These are phyloP conservation scores for Thermothelomyces thermophilus DNA, from an alignment of 2,329 filamentous ascomycete species.

Conservation along the genomic window DNA sequence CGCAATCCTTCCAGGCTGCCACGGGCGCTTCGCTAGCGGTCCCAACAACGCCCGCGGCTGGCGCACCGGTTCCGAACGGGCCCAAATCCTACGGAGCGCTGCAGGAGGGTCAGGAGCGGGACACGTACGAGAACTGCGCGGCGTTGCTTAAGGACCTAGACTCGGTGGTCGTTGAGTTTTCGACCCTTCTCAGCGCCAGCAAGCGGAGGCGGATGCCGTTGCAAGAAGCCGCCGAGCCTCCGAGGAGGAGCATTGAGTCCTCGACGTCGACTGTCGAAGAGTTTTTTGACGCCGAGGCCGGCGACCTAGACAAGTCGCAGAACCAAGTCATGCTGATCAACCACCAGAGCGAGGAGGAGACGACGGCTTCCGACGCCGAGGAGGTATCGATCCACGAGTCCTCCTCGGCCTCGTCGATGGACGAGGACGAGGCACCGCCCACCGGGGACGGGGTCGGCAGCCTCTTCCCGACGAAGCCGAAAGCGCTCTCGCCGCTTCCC, in stretches of 20 bases:
- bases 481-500: slow-evolving; percentile 70
- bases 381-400: slow-evolving; percentile 54
- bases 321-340: slow-evolving; percentile 66
- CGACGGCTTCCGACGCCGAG: slow-evolving; percentile 48
- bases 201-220: slow-evolving; percentile 64
- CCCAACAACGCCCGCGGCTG: slow-evolving; percentile 36
- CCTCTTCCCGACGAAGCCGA: slow-evolving; percentile 70
- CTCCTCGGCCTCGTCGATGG: slow-evolving; percentile 54
- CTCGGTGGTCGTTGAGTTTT: slow-evolving; percentile 74
- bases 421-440: slow-evolving; percentile 51
- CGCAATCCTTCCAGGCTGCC: slow-evolving; percentile 35
- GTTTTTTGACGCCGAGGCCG: slow-evolving; percentile 87
- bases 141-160: slow-evolving; percentile 81
- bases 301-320: slow-evolving; percentile 51
- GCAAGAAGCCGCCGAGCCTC: slow-evolving; percentile 38
- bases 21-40: slow-evolving; percentile 37
- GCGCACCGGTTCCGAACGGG: slow-evolving; percentile 26
- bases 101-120: slow-evolving; percentile 48
- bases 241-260: slow-evolving; percentile 27
- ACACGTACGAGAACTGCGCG: slow-evolving; percentile 74
- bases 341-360: slow-evolving; percentile 63
- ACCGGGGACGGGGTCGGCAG: slow-evolving; percentile 50
- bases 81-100: slow-evolving; percentile 32
- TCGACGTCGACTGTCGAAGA: slow-evolving; percentile 62
- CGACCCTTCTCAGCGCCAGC: slow-evolving; percentile 66